These are phyloP conservation scores for Coprinopsis sp. DNA, from an alignment of 768 basidiomycete species.

Conservation along the genomic window DNA sequence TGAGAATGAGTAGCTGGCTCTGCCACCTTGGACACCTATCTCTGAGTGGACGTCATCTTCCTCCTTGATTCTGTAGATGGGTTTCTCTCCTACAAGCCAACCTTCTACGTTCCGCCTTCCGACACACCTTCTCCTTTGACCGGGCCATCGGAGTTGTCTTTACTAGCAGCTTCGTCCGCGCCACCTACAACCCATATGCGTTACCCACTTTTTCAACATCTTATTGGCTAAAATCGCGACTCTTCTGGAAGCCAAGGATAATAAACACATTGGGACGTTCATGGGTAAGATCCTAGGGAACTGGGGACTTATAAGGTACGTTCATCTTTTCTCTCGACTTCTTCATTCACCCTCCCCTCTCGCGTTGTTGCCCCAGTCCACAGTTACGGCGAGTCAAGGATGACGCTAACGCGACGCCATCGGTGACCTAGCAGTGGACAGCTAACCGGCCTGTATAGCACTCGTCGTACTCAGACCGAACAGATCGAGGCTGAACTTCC, in stretches of 20 bases:
- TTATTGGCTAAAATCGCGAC: slow-evolving; percentile 84
- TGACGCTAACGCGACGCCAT: too few relatives aligned
- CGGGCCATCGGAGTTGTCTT: neutral
- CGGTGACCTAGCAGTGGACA: slow-evolving; percentile 74
- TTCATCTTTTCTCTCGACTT: too few relatives aligned
- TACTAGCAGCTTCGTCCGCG: slow-evolving; percentile 8
- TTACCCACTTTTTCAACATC: slow-evolving; percentile 59
- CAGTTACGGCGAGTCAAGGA: too few relatives aligned
- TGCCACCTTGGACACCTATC: slow-evolving; percentile 30
- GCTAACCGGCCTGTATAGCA: slow-evolving; percentile 86
- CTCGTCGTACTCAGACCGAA: slow-evolving; percentile 95
- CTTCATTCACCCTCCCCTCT: too few relatives aligned
- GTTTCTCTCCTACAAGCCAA: too few relatives aligned
- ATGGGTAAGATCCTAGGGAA: slow-evolving; percentile 95
- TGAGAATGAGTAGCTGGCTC: slow-evolving; percentile 48
- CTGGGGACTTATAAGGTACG: too few relatives aligned
- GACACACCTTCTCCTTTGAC: too few relatives aligned
- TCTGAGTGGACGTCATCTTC: too few relatives aligned
- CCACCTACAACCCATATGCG: neutral
- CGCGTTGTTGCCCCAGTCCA: too few relatives aligned
- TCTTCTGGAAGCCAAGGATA: slow-evolving; percentile 83
- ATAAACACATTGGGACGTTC: slow-evolving; percentile 93
- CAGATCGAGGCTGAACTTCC: slow-evolving; percentile 95
- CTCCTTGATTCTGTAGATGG: too few relatives aligned
- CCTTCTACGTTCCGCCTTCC: too few relatives aligned